phyloP scores from a whole-genome alignment of 2,329 filamentous ascomycete genomes.

The Ceratocystis lukuohia region DNA sequence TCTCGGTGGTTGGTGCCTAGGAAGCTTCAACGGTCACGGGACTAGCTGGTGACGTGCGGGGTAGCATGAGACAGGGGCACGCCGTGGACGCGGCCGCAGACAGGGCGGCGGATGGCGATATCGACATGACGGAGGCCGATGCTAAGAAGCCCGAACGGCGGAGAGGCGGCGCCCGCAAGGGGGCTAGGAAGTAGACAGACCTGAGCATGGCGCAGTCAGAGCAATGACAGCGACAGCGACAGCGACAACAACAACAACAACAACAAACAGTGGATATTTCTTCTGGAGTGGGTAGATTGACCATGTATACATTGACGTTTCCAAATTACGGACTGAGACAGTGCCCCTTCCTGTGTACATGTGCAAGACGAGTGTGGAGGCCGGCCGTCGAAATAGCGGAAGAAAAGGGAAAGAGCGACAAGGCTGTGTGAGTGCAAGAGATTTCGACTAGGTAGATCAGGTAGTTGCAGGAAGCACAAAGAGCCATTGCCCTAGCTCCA shows the following conservation, averaged over 20 bases:
- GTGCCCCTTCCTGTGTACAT: neutral
- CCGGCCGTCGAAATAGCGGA: neutral
- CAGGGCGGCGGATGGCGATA: neutral
- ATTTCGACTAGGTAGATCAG: neutral
- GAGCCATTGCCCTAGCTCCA: neutral
- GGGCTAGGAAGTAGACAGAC: neutral
- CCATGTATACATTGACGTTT: neutral
- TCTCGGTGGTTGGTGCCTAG: constrained; percentile 51
- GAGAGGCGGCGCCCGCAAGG: neutral
- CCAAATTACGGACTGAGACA: no score
- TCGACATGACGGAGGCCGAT: neutral
- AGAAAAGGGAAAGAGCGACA: neutral
- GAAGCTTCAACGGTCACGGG: neutral
- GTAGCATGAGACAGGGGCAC: neutral
- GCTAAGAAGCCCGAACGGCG: neutral
- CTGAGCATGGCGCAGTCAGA: neutral
- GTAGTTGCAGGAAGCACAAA: neutral
- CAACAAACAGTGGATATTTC: neutral
- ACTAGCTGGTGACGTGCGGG: neutral
- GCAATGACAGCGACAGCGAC: neutral
- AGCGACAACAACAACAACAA: neutral
- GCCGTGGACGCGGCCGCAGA: neutral
- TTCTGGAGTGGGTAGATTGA: neutral
- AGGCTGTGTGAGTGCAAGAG: neutral
- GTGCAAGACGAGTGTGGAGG: neutral